Percentiles rank a stretch among this genome's conserved stretches.
These are phyloP conservation scores for Rutidosis leptorrhynchoides DNA, from an alignment of 129 eudicot species.

Conservation along the genomic window DNA sequence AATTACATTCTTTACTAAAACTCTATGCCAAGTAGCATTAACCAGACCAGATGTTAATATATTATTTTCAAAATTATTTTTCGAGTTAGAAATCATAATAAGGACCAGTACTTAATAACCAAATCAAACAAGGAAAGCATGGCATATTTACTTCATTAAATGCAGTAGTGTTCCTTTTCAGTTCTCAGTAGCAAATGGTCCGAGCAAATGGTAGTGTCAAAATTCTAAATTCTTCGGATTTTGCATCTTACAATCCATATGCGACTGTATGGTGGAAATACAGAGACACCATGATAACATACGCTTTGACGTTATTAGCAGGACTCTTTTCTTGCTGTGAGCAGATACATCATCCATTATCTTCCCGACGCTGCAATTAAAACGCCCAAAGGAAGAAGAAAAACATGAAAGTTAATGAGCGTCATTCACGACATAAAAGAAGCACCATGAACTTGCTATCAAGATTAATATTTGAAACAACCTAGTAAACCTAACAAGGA, in stretches of 20 bases:
- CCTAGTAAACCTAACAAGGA: neutral
- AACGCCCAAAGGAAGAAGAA: neutral
- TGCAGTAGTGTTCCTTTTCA: neutral
- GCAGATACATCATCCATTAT: constrained; percentile 13
- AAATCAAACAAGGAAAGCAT: neutral
- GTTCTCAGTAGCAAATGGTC: too few species aligned
- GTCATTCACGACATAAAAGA: neutral
- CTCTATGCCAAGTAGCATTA: neutral
- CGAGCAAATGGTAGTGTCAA: too few species aligned
- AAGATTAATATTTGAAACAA: too few species aligned
- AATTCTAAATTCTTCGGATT: too few species aligned
- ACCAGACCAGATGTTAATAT: neutral
- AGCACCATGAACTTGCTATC: neutral
- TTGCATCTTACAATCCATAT: neutral
- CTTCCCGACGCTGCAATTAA: constrained; percentile 44
- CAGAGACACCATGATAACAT: constrained; percentile 1
- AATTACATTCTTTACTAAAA: too few species aligned
- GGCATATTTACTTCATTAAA: neutral
- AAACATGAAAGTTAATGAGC: neutral
- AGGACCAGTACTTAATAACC: neutral
- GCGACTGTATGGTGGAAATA: neutral
- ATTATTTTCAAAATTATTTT: neutral
- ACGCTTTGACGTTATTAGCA: neutral
- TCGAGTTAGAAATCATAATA: neutral
- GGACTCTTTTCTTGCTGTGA: constrained; percentile 7